Conservation (phyloP, 176 grass and related monocot genomes). For the Carex littledalei region DNA sequence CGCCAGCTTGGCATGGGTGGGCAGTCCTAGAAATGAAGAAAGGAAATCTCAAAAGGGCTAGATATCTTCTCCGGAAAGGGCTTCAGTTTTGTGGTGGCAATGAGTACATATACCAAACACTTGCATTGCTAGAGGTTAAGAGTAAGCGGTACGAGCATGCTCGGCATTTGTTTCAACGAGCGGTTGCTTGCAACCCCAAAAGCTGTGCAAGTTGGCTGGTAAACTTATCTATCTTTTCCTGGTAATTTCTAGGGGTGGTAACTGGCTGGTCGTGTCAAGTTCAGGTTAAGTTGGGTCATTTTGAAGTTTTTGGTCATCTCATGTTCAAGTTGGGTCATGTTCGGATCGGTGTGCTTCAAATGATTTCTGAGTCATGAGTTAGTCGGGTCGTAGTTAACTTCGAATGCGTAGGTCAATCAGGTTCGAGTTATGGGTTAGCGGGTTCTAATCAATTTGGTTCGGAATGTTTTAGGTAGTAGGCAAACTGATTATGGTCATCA, state of each 20-base stretch:
- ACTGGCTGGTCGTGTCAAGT: not conserved
- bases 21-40: conserved; percentile 93
- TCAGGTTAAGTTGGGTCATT: not conserved
- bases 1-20: conserved; percentile 96
- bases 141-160: conserved; percentile 74
- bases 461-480: not conserved
- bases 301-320: not conserved
- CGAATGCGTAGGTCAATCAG: not conserved
- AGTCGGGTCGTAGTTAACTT: not conserved
- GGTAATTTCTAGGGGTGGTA: conserved; percentile 21
- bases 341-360: not conserved
- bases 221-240: conserved; percentile 42
- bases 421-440: not conserved
- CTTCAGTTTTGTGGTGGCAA: conserved; percentile 88
- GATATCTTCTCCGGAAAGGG: conserved; percentile 83
- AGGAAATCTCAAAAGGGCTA: conserved; percentile 91
- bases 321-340: not conserved
- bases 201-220: conserved; percentile 99
- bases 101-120: conserved; percentile 98
- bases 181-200: conserved; percentile 80
- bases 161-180: conserved; percentile 75
- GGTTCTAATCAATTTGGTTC: not conserved
- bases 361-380: not conserved
- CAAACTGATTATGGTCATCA: not conserved
- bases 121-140: conserved; percentile 94